Evolutionary conservation across 2,329 filamentous ascomycete species (phyloP), one percentile per base, ranked within the genome.

Genomic region (Aspergillus sergii): DNA sequence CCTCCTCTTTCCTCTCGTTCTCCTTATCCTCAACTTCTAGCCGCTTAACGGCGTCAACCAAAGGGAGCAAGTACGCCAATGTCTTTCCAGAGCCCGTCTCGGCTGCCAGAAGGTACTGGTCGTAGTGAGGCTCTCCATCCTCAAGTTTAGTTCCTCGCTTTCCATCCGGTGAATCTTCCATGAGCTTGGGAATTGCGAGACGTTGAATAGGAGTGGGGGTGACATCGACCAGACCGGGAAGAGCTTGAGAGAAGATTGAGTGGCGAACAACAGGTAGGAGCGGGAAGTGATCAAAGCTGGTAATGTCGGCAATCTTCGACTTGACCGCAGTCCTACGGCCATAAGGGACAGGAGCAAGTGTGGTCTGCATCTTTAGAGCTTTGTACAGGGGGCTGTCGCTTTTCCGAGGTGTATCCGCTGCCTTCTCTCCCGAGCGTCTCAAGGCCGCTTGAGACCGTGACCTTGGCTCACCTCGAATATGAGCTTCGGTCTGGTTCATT

Each of bases 21-120:
- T 86, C 83, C 60, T 87, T 84, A 66, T 93, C 90, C 14, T 81
- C 76, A 0, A 83, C 82, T 73, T 94, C 92, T 7, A 88, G 88
- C 39, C 87, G 82, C 80, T 99, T 99, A 71, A 99, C 79, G 10
- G 92, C 91, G 78, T 99, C 89, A 58, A 99, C 83, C 19, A 90
- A 85, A 0, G 95, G 96, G 6, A 97, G 79, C 6, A 98, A 82
- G 74, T 99, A 99, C 10, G 95, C 93, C 65, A 99, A 82, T 1
- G 95, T 99, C 82, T 99, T 99, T 64, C 95, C 95, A 0, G 95
- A 98, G 14, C 95, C 95, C 0, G 95, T 99, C 82, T 99, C 95
- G 12, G 95, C 95, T 4, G 95, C 95, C 57, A 99, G 84, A 14
- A 99, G 84, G 73, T 92, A 97, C 58, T 88, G 84, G 59, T 88